A percentile compares a stretch with the other conserved stretches of the same genome.
These are phyloP conservation scores for Penicillium lividum DNA, from an alignment of 495 filamentous ascomycete species.

Conservation along the genomic window DNA sequence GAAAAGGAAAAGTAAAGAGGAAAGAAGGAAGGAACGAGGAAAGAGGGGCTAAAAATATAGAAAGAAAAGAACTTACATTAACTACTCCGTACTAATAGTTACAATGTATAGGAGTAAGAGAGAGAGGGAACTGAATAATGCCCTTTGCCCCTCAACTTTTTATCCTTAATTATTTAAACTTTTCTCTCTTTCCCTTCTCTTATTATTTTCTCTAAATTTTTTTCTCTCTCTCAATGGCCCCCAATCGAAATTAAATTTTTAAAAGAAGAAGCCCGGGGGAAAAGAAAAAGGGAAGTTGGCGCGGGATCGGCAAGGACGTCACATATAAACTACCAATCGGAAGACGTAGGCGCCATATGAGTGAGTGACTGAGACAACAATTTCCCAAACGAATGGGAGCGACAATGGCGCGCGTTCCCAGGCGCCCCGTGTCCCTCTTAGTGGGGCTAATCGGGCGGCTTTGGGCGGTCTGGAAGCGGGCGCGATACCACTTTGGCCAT, in stretches of 20 bases:
- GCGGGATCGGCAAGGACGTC: conserved; percentile 47
- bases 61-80: background rate
- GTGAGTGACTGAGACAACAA: conserved; percentile 33
- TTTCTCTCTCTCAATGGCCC: background rate
- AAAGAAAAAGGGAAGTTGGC: conserved; percentile 36
- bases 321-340: conserved; percentile 32
- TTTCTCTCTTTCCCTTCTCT: background rate
- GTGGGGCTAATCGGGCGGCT: conserved; percentile 15
- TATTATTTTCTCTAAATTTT: background rate
- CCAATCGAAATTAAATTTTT: background rate
- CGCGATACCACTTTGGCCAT: conserved; percentile 18
- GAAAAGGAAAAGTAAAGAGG: background rate
- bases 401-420: conserved; percentile 33
- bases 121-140: background rate
- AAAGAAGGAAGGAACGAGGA: conserved; percentile 14
- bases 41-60: conserved; percentile 12
- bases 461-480: conserved; percentile 1
- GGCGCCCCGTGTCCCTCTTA: conserved; percentile 18
- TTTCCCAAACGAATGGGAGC: conserved; percentile 22
- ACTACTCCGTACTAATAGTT: background rate
- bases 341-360: conserved; percentile 23
- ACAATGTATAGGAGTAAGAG: background rate
- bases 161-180: background rate
- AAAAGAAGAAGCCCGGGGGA: conserved; percentile 1
- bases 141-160: no score